Evolutionary conservation across 2,329 filamentous ascomycete genomes (phyloP).

Genomic region (Penicillium sp.): DNA sequence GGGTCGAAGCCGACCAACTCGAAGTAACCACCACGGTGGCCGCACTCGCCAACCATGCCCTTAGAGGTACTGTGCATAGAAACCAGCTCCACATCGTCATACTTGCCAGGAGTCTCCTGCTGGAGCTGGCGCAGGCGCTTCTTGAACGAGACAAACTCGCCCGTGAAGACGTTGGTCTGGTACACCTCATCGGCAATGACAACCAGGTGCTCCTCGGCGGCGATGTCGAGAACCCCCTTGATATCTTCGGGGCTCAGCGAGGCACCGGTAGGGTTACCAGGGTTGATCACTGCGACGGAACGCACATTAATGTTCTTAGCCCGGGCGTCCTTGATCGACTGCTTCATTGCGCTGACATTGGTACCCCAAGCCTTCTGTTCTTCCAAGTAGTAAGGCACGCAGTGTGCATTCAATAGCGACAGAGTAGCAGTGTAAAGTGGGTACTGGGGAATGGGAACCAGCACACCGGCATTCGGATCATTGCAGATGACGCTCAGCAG

Average conservation of each 20-base stretch:
- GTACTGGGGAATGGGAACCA: conserved; percentile 96
- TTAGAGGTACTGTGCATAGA: conserved; percentile 94
- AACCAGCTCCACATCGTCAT: conserved; percentile 82
- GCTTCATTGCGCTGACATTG: conserved; percentile 73
- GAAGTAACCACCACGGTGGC: conserved; percentile 96
- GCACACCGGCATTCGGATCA: conserved; percentile 72
- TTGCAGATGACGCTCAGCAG: conserved; percentile 87
- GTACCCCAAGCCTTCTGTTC: conserved; percentile 87
- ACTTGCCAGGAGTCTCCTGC: conserved; percentile 69
- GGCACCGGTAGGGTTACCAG: conserved; percentile 93
- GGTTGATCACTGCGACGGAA: conserved; percentile 96
- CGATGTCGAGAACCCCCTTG: conserved; percentile 80
- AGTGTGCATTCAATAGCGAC: conserved; percentile 76
- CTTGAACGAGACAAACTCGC: conserved; percentile 96
- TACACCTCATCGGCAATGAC: conserved; percentile 97
- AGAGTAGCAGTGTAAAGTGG: conserved; percentile 95
- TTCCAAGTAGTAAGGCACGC: conserved; percentile 92
- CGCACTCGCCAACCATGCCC: conserved; percentile 98
- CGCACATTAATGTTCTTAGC: conserved; percentile 80
- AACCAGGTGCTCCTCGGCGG: conserved; percentile 80
- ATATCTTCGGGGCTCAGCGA: conserved; percentile 78
- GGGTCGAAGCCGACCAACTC: conserved; percentile 88
- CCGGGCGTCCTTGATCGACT: conserved; percentile 72
- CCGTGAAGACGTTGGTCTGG: conserved; percentile 96
- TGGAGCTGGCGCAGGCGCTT: conserved; percentile 79